phyloP scores from a whole-genome alignment of 1,284 basidiomycete genomes.

The Apiotrichum porosum region DNA sequence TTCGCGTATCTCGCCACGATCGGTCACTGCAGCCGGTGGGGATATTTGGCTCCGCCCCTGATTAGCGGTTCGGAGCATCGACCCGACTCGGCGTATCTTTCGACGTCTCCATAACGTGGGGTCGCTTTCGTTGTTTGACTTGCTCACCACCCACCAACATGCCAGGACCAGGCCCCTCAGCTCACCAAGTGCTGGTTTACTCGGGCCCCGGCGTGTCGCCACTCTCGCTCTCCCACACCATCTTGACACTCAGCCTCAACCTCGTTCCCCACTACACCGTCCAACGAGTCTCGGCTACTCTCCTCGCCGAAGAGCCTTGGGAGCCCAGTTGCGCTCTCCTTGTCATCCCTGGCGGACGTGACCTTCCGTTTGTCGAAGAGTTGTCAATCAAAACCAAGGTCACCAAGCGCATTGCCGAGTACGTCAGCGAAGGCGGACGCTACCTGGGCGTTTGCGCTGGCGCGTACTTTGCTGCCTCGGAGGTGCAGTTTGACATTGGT shows the following conservation, averaged over 20 bases:
- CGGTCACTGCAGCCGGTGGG: too few species aligned
- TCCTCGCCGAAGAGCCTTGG: constrained; percentile 70
- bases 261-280: constrained; percentile 72
- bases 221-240: constrained; percentile 57
- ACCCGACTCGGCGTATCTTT: too few species aligned
- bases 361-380: constrained; percentile 54
- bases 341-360: constrained; percentile 63
- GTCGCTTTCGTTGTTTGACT: too few species aligned
- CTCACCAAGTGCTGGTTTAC: constrained; percentile 67
- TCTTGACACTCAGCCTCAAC: constrained; percentile 57
- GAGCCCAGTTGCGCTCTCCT: constrained; percentile 65
- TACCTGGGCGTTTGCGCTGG: constrained; percentile 64
- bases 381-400: constrained; percentile 45
- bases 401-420: constrained; percentile 57
- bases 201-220: constrained; percentile 64
- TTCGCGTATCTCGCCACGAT: constrained; percentile 5
- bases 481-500: constrained; percentile 54
- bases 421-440: constrained; percentile 63
- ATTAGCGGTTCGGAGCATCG: too few species aligned
- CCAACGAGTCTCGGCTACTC: constrained; percentile 59
- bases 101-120: neutral
- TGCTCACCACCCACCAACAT: constrained; percentile 23
- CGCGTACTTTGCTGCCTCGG: constrained; percentile 54
- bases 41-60: neutral
- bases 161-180: constrained; percentile 36